Evolutionary conservation across 2,329 filamentous ascomycete genomes (phyloP).

Genomic region (Trichophyton simii): DNA sequence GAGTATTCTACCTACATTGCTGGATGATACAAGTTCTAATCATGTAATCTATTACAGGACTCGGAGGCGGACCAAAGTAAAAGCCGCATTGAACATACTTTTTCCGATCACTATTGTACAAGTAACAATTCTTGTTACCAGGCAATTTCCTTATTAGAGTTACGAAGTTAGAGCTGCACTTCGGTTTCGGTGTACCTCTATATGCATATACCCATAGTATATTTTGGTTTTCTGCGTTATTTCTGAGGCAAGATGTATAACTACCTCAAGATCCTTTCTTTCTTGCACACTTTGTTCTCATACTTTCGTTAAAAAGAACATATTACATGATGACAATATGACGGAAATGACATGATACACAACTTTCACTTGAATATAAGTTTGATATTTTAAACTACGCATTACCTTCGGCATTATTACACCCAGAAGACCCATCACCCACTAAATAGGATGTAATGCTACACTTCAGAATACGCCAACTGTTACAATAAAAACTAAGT

Average conservation of each 20-base stretch:
- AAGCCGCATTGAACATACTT: background rate
- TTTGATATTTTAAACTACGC: no score
- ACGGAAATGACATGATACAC: background rate
- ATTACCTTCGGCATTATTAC: background rate
- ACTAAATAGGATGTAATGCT: no score
- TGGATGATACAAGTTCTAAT: background rate
- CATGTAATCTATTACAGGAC: constrained; percentile 9
- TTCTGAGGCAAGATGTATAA: background rate
- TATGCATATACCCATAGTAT: background rate
- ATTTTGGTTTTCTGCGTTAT: background rate
- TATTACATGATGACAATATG: background rate
- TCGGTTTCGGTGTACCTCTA: background rate
- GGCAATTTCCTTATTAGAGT: background rate
- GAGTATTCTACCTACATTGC: constrained; percentile 14
- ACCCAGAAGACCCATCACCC: no score
- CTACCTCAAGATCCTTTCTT: background rate
- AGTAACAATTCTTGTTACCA: background rate
- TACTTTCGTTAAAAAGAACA: background rate
- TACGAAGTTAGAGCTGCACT: background rate
- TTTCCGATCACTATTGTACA: background rate
- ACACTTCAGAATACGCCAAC: no score
- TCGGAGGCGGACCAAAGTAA: constrained; percentile 12
- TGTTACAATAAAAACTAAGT: no score
- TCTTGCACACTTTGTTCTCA: background rate
- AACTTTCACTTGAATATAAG: background rate